Base-by-base conservation (phyloP, 331 rosid genomes). In the Quercus phellos region DNA sequence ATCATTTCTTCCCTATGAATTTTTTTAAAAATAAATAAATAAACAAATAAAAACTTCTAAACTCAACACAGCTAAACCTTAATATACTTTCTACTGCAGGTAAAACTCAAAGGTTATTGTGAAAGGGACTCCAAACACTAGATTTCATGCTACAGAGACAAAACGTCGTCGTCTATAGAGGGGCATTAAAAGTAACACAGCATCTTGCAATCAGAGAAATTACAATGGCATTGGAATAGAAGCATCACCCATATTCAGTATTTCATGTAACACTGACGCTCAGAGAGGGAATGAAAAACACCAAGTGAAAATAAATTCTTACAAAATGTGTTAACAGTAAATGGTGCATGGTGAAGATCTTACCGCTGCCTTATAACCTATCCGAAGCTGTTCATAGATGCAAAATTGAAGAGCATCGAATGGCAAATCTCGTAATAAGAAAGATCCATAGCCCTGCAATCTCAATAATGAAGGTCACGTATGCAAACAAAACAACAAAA, bases 391-490 rank as follows among this genome's bases (percentile, higher is more conserved):
- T 90, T 92, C 95, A 11, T 92, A 92, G 76, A 92, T 81, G 87
- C 97, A 92, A 55, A 92, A 86, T 84, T 90, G 93, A 74, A 90
- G 74, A 56, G 97, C 97, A 83, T 92, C 97, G 80, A 92, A 92
- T 61, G 97, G 97, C 83, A 92, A 87, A 84, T 92, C 97, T 86
- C 97, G 89, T 82, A 92, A 75, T 75, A 92, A 80, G 85, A 92
- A 92, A 61, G 97, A 92, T 73, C 97, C 88, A 71, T 87, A 92
- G 22, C 97, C 97, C 97, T 92, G 78, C 76, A 87, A 81, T 80
- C 69, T 68, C 84, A 63, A 54, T 53, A 34, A 50, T 5, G 73
- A 42, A 79, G 38, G 68, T 21, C 55, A 51, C 2, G 11, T 17
- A 34, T 17, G 35, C 71, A 66, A 66, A 66, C 27, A 66, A 32